A percentile compares a stretch with the other conserved stretches of the same genome.
These are phyloP conservation scores for Solanum pinnatisectum DNA, from an alignment of 257 asterid species.

Conservation along the genomic window DNA sequence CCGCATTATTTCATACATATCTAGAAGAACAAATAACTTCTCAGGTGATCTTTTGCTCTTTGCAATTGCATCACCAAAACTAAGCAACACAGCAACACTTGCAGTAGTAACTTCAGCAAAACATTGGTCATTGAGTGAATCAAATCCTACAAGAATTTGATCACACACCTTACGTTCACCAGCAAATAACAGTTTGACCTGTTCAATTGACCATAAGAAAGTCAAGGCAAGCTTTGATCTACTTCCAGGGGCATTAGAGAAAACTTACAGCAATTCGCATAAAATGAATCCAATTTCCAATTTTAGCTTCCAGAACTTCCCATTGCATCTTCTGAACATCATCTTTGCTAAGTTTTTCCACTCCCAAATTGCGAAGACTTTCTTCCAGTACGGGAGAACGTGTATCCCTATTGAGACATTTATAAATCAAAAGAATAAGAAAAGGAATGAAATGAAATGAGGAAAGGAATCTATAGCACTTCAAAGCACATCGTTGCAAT, in stretches of 20 bases:
- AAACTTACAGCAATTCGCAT: slow-evolving; percentile 93
- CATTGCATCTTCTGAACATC: slow-evolving; percentile 99
- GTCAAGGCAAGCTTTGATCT: not conserved
- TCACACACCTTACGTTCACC: slow-evolving; percentile 97
- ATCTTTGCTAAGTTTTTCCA: slow-evolving; percentile 96
- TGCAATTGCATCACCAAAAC: slow-evolving; percentile 99
- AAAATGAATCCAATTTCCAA: slow-evolving; percentile 98
- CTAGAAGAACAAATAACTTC: slow-evolving; percentile 89
- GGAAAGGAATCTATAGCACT: not conserved
- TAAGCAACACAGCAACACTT: slow-evolving; percentile 84
- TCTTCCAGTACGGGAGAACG: slow-evolving; percentile 93
- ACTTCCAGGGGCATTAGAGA: slow-evolving; percentile 1
- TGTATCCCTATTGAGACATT: slow-evolving; percentile 43
- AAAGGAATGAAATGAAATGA: not conserved
- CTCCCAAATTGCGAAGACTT: slow-evolving; percentile 91
- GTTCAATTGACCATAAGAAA: slow-evolving; percentile 19
- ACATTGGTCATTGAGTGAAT: slow-evolving; percentile 79
- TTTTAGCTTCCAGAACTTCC: slow-evolving; percentile 98
- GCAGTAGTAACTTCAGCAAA: slow-evolving; percentile 87
- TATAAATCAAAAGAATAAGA: not conserved
- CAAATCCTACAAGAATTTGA: slow-evolving; percentile 81
- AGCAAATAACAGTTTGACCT: slow-evolving; percentile 91
- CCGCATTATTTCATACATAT: slow-evolving; percentile 98
- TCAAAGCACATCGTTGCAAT: not conserved
- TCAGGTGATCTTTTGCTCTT: slow-evolving; percentile 99